Base-by-base conservation (phyloP, 768 basidiomycete genomes). In the Xerocomellus intermedius region DNA sequence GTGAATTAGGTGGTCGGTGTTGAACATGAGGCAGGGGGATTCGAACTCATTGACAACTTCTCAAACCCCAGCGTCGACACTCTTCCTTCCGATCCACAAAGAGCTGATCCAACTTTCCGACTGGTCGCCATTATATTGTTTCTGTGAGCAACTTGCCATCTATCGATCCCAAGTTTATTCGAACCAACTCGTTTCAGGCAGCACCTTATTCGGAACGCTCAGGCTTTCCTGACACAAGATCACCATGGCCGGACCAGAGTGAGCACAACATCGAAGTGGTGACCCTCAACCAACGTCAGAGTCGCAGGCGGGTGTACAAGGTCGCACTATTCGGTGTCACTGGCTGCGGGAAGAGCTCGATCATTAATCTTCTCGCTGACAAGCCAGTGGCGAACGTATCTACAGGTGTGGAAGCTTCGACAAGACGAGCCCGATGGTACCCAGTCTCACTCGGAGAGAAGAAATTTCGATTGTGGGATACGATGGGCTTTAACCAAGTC, bases 401-500 rank as follows among this genome's bases (percentile, higher is more conserved):
- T 4, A 63, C 59, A 16, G 55, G 64, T 2, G 70, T 69, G 0
- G 55, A 55, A 1, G 70, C 72, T 8, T 75, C 70, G 39, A 80
- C 79, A 1, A 70, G 63, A 33, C 50, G 64, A 8, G 67, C 58
- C 50, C 55, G 54, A 13, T 57, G 59, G 59, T 56, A 62, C n/a
- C 61, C 58, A n/a, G 33, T 68, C 42, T 48, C 61, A 10, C 39
- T 69, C 3, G 58, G 58, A 32, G 55, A 51, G 24, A 66, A 41
- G 42, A 50, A 48, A 22, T 69, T 71, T 53, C 63, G 60, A 13
- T 24, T 75, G 42, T 74, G 61, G 62, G 72, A 75, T 49, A 73
- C 72, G 17, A 68, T 61, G 43, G 74, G 72, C 2, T 71, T 73
- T 44, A 66, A 68, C 26, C 71, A 64, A 46, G 62, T 61, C 36